Evolutionary conservation across 2,329 filamentous ascomycete genomes (phyloP), one percentile per base, ranked within the genome.

Genomic region (Cercospora citrullina): DNA sequence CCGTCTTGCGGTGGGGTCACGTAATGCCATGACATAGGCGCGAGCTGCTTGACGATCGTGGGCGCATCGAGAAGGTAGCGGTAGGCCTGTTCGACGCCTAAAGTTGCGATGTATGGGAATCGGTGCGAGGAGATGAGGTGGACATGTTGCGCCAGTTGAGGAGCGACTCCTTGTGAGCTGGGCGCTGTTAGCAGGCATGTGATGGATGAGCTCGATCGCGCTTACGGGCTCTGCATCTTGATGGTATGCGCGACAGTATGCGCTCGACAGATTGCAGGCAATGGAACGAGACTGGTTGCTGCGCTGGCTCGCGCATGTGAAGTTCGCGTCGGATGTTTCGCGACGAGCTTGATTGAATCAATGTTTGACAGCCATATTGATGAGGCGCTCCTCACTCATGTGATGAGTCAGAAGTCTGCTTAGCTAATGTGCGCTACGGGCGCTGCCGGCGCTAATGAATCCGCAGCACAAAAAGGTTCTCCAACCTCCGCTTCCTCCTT

Each of bases 1-100:
- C 93, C 93, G 80, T 96, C 92, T 63, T 86, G 86, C 10, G 94
- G 94, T 63, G 89, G 87, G 74, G 95, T 89, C 66, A 98, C 87
- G 79, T 94, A 97, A 57, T 91, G 94, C 94, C 94, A 99, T 81
- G 90, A 92, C 85, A 99, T 94, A 2, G 94, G 88, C 60, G 93
- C 90, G 71, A 89, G 85, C 76, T 96, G 91, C 79, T 92, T 91
- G 73, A 94, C 91, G 70, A 97, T 91, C 77, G 92, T 90, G 8
- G 94, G 92, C 45, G 93, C 94, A 75, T 89, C 88, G 77, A 94
- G 85, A 69, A 98, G 87, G 85, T 92, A 94, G 76, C 92, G 90
- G 69, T 93, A 90, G 28, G 94, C 91, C 72, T 94, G 91, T 67
- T 91, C 87, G 31, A 91, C 84, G 73, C 90, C 88, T 72, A 96